phyloP scores from a whole-genome alignment of 805 yeast genomes.

The Candida dendrica region DNA sequence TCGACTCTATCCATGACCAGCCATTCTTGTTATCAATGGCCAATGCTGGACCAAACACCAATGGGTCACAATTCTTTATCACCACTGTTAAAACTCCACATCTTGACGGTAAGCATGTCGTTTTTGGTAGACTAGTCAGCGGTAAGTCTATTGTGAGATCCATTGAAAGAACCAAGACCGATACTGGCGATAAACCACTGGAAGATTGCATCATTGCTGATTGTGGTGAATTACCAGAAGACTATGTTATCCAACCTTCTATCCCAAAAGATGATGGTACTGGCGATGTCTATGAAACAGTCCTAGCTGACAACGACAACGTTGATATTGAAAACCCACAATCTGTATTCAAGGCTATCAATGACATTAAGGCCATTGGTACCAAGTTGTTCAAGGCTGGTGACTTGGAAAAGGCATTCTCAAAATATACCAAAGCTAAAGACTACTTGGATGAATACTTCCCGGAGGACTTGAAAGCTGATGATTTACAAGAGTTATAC shows the following conservation, averaged over 20 bases:
- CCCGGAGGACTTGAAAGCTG: conserved; percentile 60
- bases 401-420: conserved; percentile 46
- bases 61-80: conserved; percentile 92
- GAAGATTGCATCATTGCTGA: conserved; percentile 64
- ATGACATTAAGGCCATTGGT: conserved; percentile 67
- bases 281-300: conserved; percentile 78
- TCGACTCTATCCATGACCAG: conserved; percentile 62
- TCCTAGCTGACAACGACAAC: conserved; percentile 64
- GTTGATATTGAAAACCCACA: conserved; percentile 55
- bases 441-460: conserved; percentile 63
- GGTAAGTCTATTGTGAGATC: conserved; percentile 79
- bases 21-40: conserved; percentile 96
- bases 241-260: conserved; percentile 39
- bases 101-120: conserved; percentile 92
- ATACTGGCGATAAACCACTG: conserved; percentile 61
- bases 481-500: conserved; percentile 41
- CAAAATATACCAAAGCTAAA: conserved; percentile 69
- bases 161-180: conserved; percentile 67
- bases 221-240: conserved; percentile 70
- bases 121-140: conserved; percentile 79
- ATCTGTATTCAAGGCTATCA: conserved; percentile 60
- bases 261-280: conserved; percentile 61
- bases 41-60: conserved; percentile 91
- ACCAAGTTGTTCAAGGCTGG: conserved; percentile 67
- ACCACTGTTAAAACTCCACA: conserved; percentile 93